These are phyloP conservation scores for Thamnidium elegans DNA, from an alignment of 192 early-diverging fungal genomes.

Conservation along the genomic window DNA sequence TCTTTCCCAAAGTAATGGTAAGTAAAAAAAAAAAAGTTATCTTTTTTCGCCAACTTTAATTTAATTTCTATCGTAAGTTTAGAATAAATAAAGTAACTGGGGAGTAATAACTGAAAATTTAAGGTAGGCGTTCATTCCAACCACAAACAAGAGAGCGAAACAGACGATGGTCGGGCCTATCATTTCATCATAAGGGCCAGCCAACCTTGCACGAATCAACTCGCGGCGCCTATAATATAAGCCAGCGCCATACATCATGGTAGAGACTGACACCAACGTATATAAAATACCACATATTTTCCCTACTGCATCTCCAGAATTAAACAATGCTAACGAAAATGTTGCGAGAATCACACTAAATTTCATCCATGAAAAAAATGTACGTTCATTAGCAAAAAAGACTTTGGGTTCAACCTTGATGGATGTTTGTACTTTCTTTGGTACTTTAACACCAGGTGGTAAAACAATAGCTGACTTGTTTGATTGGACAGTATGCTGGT, in stretches of 20 bases:
- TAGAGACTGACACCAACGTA: slow-evolving; percentile 62
- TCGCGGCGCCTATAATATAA: slow-evolving; percentile 65
- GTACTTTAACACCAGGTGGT: slow-evolving; percentile 34
- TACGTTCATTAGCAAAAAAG: slow-evolving; percentile 84
- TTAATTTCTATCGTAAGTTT: too few species aligned
- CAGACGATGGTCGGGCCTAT: slow-evolving; percentile 70
- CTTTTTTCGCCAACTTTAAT: not conserved
- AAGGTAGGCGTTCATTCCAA: slow-evolving; percentile 51
- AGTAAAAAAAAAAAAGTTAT: too few species aligned
- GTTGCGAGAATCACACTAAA: slow-evolving; percentile 66
- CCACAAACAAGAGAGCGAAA: slow-evolving; percentile 56
- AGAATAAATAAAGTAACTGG: slow-evolving; percentile 14
- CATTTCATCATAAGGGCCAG: slow-evolving; percentile 63
- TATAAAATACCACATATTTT: slow-evolving; percentile 66
- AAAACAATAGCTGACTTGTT: not conserved
- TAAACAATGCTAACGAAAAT: slow-evolving; percentile 68
- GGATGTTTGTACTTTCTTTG: slow-evolving; percentile 43
- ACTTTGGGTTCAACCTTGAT: slow-evolving; percentile 83
- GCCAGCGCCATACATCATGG: slow-evolving; percentile 66
- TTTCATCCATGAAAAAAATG: slow-evolving; percentile 78
- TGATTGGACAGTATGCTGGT: not conserved
- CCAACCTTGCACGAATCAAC: slow-evolving; percentile 56
- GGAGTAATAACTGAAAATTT: slow-evolving; percentile 34
- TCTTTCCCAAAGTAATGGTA: too few species aligned
- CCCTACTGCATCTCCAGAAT: slow-evolving; percentile 66